A percentile compares a stretch with the other conserved stretches of the same genome.
phyloP scores from a whole-genome alignment of 2,329 filamentous ascomycete species.

The Calcarisporium arbuscula region DNA sequence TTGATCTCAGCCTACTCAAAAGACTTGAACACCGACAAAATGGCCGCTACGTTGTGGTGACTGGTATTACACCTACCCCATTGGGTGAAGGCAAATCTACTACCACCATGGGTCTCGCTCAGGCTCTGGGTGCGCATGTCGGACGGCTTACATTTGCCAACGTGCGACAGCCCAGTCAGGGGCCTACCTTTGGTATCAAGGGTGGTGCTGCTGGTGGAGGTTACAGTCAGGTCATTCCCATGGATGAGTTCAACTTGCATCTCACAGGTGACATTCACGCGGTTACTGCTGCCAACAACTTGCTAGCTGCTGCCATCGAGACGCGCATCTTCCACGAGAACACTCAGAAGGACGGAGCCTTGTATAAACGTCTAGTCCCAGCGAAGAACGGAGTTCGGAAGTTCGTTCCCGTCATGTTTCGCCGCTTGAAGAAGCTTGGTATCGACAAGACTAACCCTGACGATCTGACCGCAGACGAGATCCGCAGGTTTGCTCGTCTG shows the following conservation, averaged over 20 bases:
- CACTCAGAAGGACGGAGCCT: conserved; percentile 82
- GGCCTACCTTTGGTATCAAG: conserved; percentile 98
- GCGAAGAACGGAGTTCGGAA: conserved; percentile 81
- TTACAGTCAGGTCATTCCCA: conserved; percentile 98
- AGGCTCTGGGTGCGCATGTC: conserved; percentile 85
- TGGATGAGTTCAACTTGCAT: conserved; percentile 99
- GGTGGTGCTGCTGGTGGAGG: conserved; percentile 94
- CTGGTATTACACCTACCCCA: conserved; percentile 93
- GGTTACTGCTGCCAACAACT: conserved; percentile 93
- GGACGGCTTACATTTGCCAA: conserved; percentile 90
- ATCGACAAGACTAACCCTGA: conserved; percentile 93
- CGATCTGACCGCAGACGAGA: conserved; percentile 84
- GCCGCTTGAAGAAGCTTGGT: conserved; percentile 87
- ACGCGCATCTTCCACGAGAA: conserved; percentile 98
- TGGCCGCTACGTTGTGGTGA: conserved; percentile 86
- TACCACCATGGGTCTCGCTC: conserved; percentile 90
- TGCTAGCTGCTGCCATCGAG: conserved; percentile 92
- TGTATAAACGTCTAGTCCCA: conserved; percentile 85
- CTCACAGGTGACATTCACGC: conserved; percentile 97
- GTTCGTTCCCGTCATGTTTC: conserved; percentile 88
- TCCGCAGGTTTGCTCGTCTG: conserved; percentile 78
- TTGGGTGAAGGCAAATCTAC: conserved; percentile 98
- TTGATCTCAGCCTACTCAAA: conserved; percentile 75
- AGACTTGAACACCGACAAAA: conserved; percentile 81
- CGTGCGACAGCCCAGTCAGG: conserved; percentile 92